phyloP scores from a whole-genome alignment of 1,284 basidiomycete species.

The Anthracocystis setariae region DNA sequence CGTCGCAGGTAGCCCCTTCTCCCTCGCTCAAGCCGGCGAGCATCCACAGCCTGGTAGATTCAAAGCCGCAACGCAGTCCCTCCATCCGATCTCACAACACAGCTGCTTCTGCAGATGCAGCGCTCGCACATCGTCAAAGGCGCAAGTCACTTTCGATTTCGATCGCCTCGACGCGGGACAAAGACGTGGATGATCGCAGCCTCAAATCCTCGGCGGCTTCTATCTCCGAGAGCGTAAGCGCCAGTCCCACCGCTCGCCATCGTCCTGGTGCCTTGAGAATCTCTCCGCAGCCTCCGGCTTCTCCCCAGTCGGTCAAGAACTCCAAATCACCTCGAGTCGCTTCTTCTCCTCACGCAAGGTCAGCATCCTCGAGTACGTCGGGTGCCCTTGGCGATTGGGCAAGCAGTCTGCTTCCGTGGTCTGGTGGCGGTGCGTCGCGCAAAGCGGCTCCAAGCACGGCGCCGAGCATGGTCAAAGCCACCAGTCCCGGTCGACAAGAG shows the following conservation, averaged over 20 bases:
- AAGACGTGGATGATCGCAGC: constrained; percentile 22
- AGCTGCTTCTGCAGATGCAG: constrained; percentile 15
- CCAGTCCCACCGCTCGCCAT: constrained; percentile 25
- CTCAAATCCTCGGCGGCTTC: constrained; percentile 33
- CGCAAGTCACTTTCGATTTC: constrained; percentile 37
- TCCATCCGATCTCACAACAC: constrained; percentile 29
- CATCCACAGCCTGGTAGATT: constrained; percentile 16
- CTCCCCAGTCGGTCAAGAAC: constrained; percentile 26
- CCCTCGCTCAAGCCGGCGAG: constrained; percentile 30
- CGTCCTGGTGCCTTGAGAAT: constrained; percentile 9
- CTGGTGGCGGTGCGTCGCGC: constrained; percentile 31
- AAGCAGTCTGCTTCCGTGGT: constrained; percentile 51
- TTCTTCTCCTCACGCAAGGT: constrained; percentile 24
- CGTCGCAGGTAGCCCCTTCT: constrained; percentile 19
- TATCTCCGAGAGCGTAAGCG: constrained; percentile 24
- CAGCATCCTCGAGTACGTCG: constrained; percentile 28
- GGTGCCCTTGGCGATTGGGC: constrained; percentile 52
- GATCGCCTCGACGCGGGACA: constrained; percentile 25
- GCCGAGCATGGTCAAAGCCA: constrained; percentile 47
- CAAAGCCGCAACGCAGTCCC: constrained; percentile 22
- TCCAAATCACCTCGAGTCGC: constrained; percentile 15
- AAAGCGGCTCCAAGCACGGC: constrained; percentile 46
- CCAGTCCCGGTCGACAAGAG: constrained; percentile 41
- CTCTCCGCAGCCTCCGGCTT: constrained; percentile 27
- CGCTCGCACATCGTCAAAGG: constrained; percentile 15